A percentile compares a stretch with the other conserved stretches of the same genome.
phyloP scores from a whole-genome alignment of 192 early-diverging fungal species.

The Coemansia umbellata region DNA sequence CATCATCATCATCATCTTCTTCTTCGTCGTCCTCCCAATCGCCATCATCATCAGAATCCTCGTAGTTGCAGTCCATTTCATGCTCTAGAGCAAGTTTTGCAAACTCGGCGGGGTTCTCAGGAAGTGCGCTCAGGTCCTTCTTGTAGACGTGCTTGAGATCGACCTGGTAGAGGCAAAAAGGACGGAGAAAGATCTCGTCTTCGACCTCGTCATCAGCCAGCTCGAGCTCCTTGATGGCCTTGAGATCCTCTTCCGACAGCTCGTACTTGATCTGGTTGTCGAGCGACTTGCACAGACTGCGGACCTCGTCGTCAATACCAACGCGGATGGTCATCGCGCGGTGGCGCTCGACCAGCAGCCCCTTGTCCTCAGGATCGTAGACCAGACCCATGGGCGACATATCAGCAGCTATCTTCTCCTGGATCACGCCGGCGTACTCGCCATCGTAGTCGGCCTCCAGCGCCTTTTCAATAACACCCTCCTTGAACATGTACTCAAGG shows the following conservation, averaged over 20 bases:
- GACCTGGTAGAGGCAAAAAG: slow-evolving; percentile 50
- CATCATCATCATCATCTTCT: slow-evolving; percentile 29
- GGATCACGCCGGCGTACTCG: slow-evolving; percentile 38
- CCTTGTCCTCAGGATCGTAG: slow-evolving; percentile 40
- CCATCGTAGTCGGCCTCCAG: slow-evolving; percentile 44
- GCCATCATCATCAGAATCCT: slow-evolving; percentile 45
- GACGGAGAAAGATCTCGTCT: slow-evolving; percentile 41
- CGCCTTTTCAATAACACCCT: slow-evolving; percentile 46
- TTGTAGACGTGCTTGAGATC: slow-evolving; percentile 45
- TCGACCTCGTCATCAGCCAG: slow-evolving; percentile 39
- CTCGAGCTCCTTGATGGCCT: slow-evolving; percentile 38
- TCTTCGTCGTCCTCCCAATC: slow-evolving; percentile 28
- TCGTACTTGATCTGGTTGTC: slow-evolving; percentile 46
- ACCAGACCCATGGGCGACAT: slow-evolving; percentile 30
- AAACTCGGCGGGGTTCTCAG: slow-evolving; percentile 38
- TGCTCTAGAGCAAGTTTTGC: slow-evolving; percentile 49
- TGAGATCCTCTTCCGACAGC: slow-evolving; percentile 41
- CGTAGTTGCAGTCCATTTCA: slow-evolving; percentile 49
- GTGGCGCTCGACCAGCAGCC: slow-evolving; percentile 27
- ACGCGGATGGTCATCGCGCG: slow-evolving; percentile 47
- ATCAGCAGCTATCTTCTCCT: slow-evolving; percentile 50
- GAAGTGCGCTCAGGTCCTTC: slow-evolving; percentile 37
- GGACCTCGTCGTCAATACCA: slow-evolving; percentile 33
- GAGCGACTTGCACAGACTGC: slow-evolving; percentile 43
- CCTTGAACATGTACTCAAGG: slow-evolving; percentile 25